Evolutionary conservation across 768 basidiomycete genomes (phyloP).

Genomic region (Multifurca ochricompacta): DNA sequence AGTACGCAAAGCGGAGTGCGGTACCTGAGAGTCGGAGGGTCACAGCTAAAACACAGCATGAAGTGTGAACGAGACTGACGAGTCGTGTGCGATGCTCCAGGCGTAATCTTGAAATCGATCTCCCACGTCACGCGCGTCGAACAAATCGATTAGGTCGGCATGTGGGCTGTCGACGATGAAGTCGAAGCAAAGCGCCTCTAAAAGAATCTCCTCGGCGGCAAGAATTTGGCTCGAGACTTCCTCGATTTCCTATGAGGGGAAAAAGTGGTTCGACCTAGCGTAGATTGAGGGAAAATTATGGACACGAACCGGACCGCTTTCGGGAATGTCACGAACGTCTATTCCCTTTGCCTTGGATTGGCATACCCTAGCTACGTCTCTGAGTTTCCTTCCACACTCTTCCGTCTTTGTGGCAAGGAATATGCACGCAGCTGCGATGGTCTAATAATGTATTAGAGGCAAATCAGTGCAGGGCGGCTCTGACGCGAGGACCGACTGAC

Average conservation of each 20-base stretch:
- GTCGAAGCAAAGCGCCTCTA: conserved; percentile 83
- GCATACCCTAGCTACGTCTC: conserved; percentile 74
- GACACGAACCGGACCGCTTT: conserved; percentile 54
- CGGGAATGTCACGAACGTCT: conserved; percentile 48
- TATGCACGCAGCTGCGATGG: conserved; percentile 78
- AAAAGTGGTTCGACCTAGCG: not conserved
- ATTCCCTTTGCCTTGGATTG: conserved; percentile 55
- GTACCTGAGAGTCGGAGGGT: conserved; percentile 39
- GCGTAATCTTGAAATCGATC: conserved; percentile 58
- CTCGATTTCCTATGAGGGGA: conserved; percentile 56
- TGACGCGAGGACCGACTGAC: conserved; percentile 38
- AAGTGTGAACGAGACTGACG: conserved; percentile 40
- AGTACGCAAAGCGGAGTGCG: conserved; percentile 73
- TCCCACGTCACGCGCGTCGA: conserved; percentile 46
- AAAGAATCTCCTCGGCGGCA: conserved; percentile 65
- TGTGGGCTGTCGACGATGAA: conserved; percentile 75
- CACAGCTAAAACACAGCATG: not conserved
- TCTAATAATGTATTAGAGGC: conserved; percentile 35
- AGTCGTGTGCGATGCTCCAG: conserved; percentile 85
- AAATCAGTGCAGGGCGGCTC: not conserved
- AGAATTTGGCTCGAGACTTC: conserved; percentile 62
- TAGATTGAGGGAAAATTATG: not conserved
- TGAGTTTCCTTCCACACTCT: conserved; percentile 78
- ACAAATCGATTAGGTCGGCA: conserved; percentile 63
- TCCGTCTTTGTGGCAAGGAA: conserved; percentile 91